A percentile compares a stretch with the other conserved stretches of the same genome.
Conservation (phyloP, 2,329 filamentous ascomycete species). For the Aspergillus chevalieri region DNA sequence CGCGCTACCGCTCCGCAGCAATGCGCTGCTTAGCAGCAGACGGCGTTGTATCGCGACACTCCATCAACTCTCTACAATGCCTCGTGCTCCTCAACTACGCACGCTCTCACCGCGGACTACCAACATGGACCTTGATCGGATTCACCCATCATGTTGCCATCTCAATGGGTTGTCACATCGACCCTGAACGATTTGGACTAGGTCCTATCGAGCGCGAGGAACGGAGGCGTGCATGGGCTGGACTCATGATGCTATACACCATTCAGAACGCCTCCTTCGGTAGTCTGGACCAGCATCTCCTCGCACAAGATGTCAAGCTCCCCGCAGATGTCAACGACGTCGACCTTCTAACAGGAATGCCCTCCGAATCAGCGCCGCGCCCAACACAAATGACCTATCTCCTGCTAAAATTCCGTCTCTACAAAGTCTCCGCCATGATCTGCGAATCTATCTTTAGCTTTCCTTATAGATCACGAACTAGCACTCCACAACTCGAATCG, state of each 20-base stretch:
- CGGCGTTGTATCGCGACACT: conserved; percentile 33
- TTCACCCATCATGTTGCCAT: conserved; percentile 37
- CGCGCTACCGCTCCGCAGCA: conserved; percentile 32
- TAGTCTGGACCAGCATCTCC: conserved; percentile 24
- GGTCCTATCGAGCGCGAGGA: conserved; percentile 33
- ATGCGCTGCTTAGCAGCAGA: conserved; percentile 36
- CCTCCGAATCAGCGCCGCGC: conserved; percentile 13
- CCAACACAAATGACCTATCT: conserved; percentile 40
- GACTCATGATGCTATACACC: conserved; percentile 36
- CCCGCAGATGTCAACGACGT: conserved; percentile 34
- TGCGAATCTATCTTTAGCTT: conserved; percentile 29
- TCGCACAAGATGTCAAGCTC: conserved; percentile 25
- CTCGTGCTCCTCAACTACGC: conserved; percentile 37
- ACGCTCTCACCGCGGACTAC: conserved; percentile 28
- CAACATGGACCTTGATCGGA: conserved; percentile 36
- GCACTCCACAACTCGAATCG: conserved; percentile 20
- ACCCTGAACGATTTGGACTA: conserved; percentile 32
- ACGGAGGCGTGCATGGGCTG: conserved; percentile 35
- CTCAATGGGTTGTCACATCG: conserved; percentile 38
- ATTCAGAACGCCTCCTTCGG: conserved; percentile 34
- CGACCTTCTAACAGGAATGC: conserved; percentile 22
- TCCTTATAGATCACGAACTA: conserved; percentile 15
- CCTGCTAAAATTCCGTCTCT: conserved; percentile 32
- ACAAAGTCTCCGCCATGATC: conserved; percentile 31
- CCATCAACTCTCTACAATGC: conserved; percentile 35